Percentiles rank a stretch among this genome's conserved stretches.
Evolutionary conservation across 1,284 basidiomycete species (phyloP).

Genomic region (Ustilago vetiveriae): DNA sequence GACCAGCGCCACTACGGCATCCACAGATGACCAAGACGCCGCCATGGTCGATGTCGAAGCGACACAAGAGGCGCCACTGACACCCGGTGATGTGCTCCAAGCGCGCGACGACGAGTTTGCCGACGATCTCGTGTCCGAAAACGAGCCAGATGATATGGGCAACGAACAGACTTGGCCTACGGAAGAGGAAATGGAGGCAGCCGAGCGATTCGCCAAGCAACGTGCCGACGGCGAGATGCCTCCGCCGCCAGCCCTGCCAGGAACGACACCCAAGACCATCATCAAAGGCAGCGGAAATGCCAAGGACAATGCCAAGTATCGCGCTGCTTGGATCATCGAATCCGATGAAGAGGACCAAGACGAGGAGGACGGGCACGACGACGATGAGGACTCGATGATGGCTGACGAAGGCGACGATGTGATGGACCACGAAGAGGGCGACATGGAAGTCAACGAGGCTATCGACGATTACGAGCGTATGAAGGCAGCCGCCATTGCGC

Average conservation of each 20-base stretch:
- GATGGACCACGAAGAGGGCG: slow-evolving; percentile 74
- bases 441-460: slow-evolving; percentile 77
- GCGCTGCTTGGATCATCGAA: slow-evolving; percentile 65
- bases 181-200: slow-evolving; percentile 84
- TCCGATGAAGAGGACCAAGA: slow-evolving; percentile 54
- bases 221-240: slow-evolving; percentile 39
- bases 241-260: slow-evolving; percentile 67
- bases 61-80: slow-evolving; percentile 39
- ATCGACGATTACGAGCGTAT: slow-evolving; percentile 88
- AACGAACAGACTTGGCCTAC: slow-evolving; percentile 99
- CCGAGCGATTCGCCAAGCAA: slow-evolving; percentile 34
- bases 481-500: slow-evolving; percentile 72
- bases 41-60: slow-evolving; percentile 19
- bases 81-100: slow-evolving; percentile 73
- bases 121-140: slow-evolving; percentile 87
- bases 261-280: slow-evolving; percentile 64
- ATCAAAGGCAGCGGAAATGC: slow-evolving; percentile 63
- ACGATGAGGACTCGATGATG: slow-evolving; percentile 81
- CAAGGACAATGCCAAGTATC: slow-evolving; percentile 64
- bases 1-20: slow-evolving; percentile 27
- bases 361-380: slow-evolving; percentile 73
- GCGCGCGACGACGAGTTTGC: slow-evolving; percentile 73
- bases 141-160: slow-evolving; percentile 84
- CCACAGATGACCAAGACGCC: slow-evolving; percentile 12
- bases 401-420: slow-evolving; percentile 78